Evolutionary conservation across 176 grass and related monocot species (phyloP).

Genomic region (Saccharum officinarum): DNA sequence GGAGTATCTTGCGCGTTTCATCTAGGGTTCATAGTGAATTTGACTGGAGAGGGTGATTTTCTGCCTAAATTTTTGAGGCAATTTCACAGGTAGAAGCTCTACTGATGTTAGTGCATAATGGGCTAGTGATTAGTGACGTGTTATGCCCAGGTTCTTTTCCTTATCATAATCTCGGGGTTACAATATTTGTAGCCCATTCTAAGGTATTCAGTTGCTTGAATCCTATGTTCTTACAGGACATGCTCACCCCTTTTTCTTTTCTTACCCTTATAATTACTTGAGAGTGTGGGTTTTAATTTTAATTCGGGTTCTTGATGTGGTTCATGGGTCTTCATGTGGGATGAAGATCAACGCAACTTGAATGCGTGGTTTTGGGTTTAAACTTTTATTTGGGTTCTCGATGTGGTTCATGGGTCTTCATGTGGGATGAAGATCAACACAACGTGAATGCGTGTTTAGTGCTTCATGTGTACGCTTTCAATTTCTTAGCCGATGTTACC

Average conservation of each 20-base stretch:
- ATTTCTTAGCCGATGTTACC: neutral
- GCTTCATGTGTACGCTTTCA: neutral
- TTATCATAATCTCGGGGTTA: neutral
- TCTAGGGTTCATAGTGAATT: neutral
- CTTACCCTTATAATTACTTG: neutral
- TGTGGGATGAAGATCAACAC: neutral
- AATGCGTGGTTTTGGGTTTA: neutral
- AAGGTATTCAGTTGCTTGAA: neutral
- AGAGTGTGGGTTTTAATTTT: neutral
- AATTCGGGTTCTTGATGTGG: neutral
- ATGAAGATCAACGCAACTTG: neutral
- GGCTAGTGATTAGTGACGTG: neutral
- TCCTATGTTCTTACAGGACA: neutral
- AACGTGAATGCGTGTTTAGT: neutral
- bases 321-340: conserved; percentile 1
- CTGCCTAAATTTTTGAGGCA: neutral
- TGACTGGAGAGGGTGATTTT: neutral
- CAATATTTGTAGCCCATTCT: neutral
- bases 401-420: conserved; percentile 6
- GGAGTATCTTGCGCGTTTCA: neutral
- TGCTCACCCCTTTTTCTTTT: neutral
- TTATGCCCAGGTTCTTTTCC: neutral
- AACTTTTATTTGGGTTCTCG: neutral
- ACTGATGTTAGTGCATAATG: neutral
- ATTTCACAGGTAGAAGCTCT: neutral